Percentiles rank a stretch among this genome's conserved stretches.
phyloP scores from a whole-genome alignment of 1,284 basidiomycete species.

The Moesziomyces aphidis region DNA sequence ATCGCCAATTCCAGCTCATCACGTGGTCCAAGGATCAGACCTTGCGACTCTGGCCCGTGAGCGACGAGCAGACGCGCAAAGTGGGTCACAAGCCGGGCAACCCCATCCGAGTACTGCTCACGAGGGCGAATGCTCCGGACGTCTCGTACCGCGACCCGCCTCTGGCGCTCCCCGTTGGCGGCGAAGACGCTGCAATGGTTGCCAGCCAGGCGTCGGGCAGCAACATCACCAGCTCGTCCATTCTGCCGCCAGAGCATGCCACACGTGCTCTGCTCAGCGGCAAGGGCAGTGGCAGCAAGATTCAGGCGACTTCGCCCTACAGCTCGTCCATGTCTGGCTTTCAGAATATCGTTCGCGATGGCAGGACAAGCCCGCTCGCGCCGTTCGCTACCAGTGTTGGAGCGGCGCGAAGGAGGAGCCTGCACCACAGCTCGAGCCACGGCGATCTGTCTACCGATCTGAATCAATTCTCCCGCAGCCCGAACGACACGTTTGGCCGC shows the following conservation, averaged over 20 bases:
- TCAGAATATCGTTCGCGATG: slow-evolving; percentile 33
- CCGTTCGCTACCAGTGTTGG: slow-evolving; percentile 27
- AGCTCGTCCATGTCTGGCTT: slow-evolving; percentile 47
- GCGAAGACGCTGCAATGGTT: slow-evolving; percentile 25
- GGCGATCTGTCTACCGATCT: slow-evolving; percentile 33
- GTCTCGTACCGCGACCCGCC: slow-evolving; percentile 57
- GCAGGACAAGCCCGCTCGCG: slow-evolving; percentile 30
- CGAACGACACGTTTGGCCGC: slow-evolving; percentile 12
- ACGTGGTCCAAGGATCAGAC: slow-evolving; percentile 98
- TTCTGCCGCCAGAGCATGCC: slow-evolving; percentile 45
- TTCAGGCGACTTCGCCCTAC: slow-evolving; percentile 43
- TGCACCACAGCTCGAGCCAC: slow-evolving; percentile 46
- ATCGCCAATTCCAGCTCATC: slow-evolving; percentile 73
- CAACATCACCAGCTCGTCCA: slow-evolving; percentile 42
- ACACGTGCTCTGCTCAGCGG: slow-evolving; percentile 51
- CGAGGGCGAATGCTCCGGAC: slow-evolving; percentile 68
- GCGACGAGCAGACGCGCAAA: slow-evolving; percentile 73
- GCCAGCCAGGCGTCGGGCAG: slow-evolving; percentile 35
- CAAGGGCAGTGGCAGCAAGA: slow-evolving; percentile 43
- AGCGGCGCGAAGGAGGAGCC: slow-evolving; percentile 12
- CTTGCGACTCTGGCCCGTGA: slow-evolving; percentile 89
- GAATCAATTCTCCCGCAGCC: slow-evolving; percentile 25
- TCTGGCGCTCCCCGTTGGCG: slow-evolving; percentile 2
- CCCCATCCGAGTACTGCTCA: slow-evolving; percentile 71
- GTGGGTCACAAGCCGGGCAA: slow-evolving; percentile 71